phyloP scores from a whole-genome alignment of 306 rosid genomes.

The Potentilla sterilis region DNA sequence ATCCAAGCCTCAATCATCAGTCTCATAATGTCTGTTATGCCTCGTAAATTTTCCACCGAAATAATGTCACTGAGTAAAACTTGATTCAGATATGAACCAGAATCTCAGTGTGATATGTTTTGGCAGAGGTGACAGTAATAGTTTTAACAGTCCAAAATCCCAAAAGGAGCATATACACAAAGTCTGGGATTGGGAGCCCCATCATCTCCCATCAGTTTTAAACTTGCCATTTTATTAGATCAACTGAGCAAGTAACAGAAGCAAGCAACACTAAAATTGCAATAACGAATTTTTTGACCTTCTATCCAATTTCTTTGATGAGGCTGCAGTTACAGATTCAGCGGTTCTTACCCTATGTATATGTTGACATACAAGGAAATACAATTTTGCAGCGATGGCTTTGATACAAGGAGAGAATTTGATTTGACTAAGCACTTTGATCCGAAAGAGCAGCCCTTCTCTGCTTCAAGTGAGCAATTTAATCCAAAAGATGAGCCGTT shows the following conservation, averaged over 20 bases:
- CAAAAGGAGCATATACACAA: not conserved
- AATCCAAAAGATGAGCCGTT: conserved; percentile 38
- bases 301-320: conserved; percentile 35
- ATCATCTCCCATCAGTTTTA: not conserved
- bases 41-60: not conserved
- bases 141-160: not conserved
- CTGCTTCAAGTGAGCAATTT: conserved; percentile 13
- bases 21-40: not conserved
- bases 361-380: conserved; percentile 52
- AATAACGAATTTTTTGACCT: conserved; percentile 39
- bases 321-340: conserved; percentile 53
- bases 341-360: conserved; percentile 46
- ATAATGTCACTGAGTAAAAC: not conserved
- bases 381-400: conserved; percentile 43
- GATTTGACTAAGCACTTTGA: conserved; percentile 21
- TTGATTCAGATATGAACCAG: not conserved
- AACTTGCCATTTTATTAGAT: conserved; percentile 14
- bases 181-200: not conserved
- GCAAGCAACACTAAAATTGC: conserved; percentile 28
- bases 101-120: not conserved
- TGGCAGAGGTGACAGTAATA: not conserved
- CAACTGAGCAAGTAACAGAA: conserved; percentile 12
- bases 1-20: not conserved
- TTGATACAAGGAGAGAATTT: conserved; percentile 27
- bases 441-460: not conserved